Evolutionary conservation across 495 filamentous ascomycete genomes (phyloP).

Genomic region (Podospora comata): DNA sequence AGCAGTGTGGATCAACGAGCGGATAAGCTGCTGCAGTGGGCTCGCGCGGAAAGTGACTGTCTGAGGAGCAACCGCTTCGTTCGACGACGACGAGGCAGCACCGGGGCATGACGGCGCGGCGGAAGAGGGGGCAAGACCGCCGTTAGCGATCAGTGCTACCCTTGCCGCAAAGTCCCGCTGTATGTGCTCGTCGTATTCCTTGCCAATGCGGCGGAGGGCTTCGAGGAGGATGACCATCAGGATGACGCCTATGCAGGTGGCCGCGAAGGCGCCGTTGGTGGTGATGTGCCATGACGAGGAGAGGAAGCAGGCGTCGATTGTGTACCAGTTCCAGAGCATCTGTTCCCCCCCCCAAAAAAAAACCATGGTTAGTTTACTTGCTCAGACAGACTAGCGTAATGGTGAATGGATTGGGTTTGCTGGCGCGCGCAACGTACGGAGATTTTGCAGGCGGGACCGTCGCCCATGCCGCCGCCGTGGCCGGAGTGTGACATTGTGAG

Average conservation of each 20-base stretch:
- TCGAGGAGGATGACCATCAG: conserved; percentile 54
- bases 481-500: conserved; percentile 21
- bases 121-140: not conserved
- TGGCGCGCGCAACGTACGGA: conserved; percentile 13
- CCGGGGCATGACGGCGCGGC: not conserved
- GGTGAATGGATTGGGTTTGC: not conserved
- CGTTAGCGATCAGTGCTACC: conserved; percentile 18
- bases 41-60: conserved; percentile 44
- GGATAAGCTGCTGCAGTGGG: conserved; percentile 47
- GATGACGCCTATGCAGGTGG: conserved; percentile 56
- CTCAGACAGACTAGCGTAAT: too few relatives aligned
- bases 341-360: conserved; percentile 14
- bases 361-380: not conserved
- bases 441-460: conserved; percentile 23
- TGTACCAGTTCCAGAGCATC: conserved; percentile 63
- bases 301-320: conserved; percentile 52
- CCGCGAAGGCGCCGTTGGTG: conserved; percentile 49
- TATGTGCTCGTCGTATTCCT: conserved; percentile 53
- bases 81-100: not conserved
- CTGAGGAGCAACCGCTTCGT: conserved; percentile 4
- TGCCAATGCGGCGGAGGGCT: conserved; percentile 48
- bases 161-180: conserved; percentile 38
- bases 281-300: conserved; percentile 47
- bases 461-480: conserved; percentile 11
- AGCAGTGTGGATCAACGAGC: conserved; percentile 46